Evolutionary conservation across 2,329 filamentous ascomycete species (phyloP).

Genomic region (Diaporthe batatas): DNA sequence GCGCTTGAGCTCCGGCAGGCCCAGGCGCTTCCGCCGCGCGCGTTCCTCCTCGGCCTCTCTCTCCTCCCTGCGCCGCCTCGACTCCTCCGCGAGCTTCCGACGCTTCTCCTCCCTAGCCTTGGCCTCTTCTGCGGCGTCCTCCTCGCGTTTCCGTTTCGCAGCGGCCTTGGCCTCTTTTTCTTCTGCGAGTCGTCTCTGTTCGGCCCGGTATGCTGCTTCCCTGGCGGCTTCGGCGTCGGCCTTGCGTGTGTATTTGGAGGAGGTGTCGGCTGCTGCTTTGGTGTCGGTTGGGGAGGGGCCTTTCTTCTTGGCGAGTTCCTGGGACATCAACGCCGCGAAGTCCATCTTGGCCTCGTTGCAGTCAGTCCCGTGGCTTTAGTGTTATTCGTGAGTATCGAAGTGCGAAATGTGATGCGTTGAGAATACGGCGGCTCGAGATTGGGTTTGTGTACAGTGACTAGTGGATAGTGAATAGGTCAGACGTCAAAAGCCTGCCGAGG

Average conservation of each 20-base stretch:
- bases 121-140: slow-evolving; percentile 81
- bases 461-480: not conserved
- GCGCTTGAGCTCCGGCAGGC: slow-evolving; percentile 79
- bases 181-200: slow-evolving; percentile 80
- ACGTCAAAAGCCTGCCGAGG: slow-evolving; percentile 30
- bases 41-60: slow-evolving; percentile 81
- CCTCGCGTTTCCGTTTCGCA: slow-evolving; percentile 90
- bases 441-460: not conserved
- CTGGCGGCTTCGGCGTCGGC: slow-evolving; percentile 88
- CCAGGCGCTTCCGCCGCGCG: slow-evolving; percentile 79
- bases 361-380: not conserved
- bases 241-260: slow-evolving; percentile 86
- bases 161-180: slow-evolving; percentile 77
- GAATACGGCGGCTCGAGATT: not conserved
- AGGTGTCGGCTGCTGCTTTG: slow-evolving; percentile 46
- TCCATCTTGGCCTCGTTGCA: slow-evolving; percentile 75
- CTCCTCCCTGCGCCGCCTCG: slow-evolving; percentile 75
- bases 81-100: slow-evolving; percentile 84
- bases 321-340: slow-evolving; percentile 93
- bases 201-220: slow-evolving; percentile 81
- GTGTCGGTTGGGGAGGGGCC: slow-evolving; percentile 51
- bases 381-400: not conserved
- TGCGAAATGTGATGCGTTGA: not conserved
- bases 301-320: slow-evolving; percentile 89
- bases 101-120: slow-evolving; percentile 85